A percentile compares a stretch with the other conserved stretches of the same genome.
These are phyloP conservation scores for Diaporthe sp. DNA, from an alignment of 2,329 filamentous ascomycete genomes.

Conservation along the genomic window DNA sequence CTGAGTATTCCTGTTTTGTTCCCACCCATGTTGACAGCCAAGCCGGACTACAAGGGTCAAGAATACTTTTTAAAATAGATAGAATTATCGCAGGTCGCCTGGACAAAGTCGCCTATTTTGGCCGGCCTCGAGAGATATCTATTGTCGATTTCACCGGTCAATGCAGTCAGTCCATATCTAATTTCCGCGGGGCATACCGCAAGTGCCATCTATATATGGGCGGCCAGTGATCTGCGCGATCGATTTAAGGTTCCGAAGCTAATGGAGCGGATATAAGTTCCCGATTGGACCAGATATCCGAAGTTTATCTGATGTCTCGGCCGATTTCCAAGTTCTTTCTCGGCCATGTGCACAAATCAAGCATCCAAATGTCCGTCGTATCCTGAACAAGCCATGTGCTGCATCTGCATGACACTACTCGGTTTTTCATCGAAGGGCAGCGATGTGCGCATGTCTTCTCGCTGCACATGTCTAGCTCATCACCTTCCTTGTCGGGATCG, in stretches of 20 bases:
- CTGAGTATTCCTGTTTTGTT: neutral
- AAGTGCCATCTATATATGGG: too few species aligned
- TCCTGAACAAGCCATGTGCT: neutral
- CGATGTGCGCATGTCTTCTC: too few species aligned
- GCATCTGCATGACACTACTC: too few species aligned
- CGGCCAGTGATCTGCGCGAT: too few species aligned
- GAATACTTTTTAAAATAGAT: neutral
- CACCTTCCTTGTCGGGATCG: neutral
- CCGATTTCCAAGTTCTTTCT: neutral
- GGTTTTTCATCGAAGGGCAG: too few species aligned
- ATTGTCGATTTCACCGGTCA: neutral
- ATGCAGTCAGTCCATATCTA: neutral
- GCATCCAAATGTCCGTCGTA: neutral
- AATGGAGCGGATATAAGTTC: neutral
- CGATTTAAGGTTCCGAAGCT: neutral
- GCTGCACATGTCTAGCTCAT: neutral
- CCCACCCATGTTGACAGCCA: too few species aligned
- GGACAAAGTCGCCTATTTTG: conserved; percentile 41
- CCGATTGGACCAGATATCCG: neutral
- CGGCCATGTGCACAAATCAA: neutral
- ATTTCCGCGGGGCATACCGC: neutral
- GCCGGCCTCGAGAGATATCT: neutral
- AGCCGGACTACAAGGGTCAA: neutral
- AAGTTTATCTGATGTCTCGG: neutral
- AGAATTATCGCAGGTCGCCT: conserved; percentile 44